A percentile compares a stretch with the other conserved stretches of the same genome.
phyloP scores from a whole-genome alignment of 1,139 yeast species.

The Candida sanyaensis region DNA sequence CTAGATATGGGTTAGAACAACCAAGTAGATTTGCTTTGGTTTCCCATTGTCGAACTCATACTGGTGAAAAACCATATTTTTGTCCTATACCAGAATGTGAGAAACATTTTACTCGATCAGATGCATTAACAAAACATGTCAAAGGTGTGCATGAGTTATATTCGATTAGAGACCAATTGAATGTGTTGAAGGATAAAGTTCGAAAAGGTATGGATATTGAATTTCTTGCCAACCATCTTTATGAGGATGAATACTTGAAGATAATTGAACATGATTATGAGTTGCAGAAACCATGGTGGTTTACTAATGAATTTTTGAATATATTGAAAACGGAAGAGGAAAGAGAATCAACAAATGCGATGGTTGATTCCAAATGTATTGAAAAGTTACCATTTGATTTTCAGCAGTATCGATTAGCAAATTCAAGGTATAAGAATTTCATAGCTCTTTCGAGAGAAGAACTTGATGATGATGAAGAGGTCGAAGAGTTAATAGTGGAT shows the following conservation, averaged over 20 bases:
- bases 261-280: conserved; percentile 37
- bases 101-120: conserved; percentile 58
- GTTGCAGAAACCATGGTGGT: conserved; percentile 49
- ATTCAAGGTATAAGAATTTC: conserved; percentile 29
- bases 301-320: conserved; percentile 29
- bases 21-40: conserved; percentile 62
- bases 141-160: conserved; percentile 61
- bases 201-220: conserved; percentile 19
- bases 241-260: conserved; percentile 30
- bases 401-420: conserved; percentile 38
- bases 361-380: conserved; percentile 15
- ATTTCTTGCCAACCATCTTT: conserved; percentile 17
- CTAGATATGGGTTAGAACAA: conserved; percentile 54
- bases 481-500: conserved; percentile 11
- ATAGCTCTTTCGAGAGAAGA: conserved; percentile 12
- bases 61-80: conserved; percentile 67
- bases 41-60: conserved; percentile 65
- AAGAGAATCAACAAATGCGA: conserved; percentile 10
- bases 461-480: conserved; percentile 11
- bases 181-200: conserved; percentile 25
- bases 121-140: conserved; percentile 65
- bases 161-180: conserved; percentile 36
- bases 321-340: conserved; percentile 18
- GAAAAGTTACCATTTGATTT: conserved; percentile 34
- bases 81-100: conserved; percentile 77